Base-by-base conservation (phyloP, 163 green algal genomes). In the Scenedesmus sp. region DNA sequence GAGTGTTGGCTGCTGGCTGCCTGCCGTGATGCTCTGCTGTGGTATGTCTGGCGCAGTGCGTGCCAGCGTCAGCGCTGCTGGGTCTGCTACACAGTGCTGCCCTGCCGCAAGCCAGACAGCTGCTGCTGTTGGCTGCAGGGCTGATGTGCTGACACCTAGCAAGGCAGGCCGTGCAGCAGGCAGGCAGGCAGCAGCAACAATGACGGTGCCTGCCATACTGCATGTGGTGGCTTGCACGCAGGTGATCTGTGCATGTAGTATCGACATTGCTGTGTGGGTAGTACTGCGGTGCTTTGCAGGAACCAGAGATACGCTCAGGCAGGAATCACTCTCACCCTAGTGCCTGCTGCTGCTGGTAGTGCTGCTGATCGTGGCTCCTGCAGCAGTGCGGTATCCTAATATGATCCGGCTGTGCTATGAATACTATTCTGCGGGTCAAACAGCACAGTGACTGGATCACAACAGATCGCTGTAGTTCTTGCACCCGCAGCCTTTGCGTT, bases 341-440 rank as follows among this genome's bases (percentile, higher is more conserved):
- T 76, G 65, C 65, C 40, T 84, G 79, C 79, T 84, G 43, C 79
- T 84, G 79, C 44, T 84, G 79, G 10, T 84, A 43, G 42, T 84
- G 42, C 79, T 56, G 26, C 43, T 84, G 79, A 43, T 76, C 65
- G 30, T 84, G 43, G 9, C 43, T 20, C 43, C 3, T 22, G 20
- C 65, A 37, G 30, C 65, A 76, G 65, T 30, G 65, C 56, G 18
- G 16, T 18, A 6, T n/a, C 6, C 30, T 40, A 40, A 20, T 22
- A 40, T 30, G 65, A 40, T 76, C 65, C 30, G 30, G 26, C 24
- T 76, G 30, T 76, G 9, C 65, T 76, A 20, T 20, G 9, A 37
- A 40, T 2, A 40, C 2, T 40, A n/a, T 20, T 2, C 7, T 7
- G 7, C 40, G 2, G 16, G 26, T 26, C 30, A 40, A 76, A 18